Base-by-base conservation (phyloP, 1,139 yeast species). In the Debaryomyces sp. region DNA sequence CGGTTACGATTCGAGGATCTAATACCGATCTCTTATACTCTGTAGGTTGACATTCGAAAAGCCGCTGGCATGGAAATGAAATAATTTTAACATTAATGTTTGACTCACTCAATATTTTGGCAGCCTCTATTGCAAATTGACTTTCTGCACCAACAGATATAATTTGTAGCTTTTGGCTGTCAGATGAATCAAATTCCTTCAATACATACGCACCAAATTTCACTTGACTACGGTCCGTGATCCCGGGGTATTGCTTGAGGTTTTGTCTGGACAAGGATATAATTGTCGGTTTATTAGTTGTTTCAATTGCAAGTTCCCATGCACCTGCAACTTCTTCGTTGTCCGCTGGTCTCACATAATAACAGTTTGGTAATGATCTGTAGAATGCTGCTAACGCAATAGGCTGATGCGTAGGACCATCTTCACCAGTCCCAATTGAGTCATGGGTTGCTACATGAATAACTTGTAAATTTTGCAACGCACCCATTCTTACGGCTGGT, bases 341-440 rank as follows among this genome's bases (percentile, higher is more conserved):
- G 45, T 67, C 71, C 47, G 63, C 58, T 4, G 73, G 73, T 42
- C 73, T 55, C 38, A 67, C 55, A 52, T 59, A 67, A 18, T 56
- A 50, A 41, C 62, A 36, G 52, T 70, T 67, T 6, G 75, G 75
- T 60, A 70, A 56, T 10, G 75, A 59, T 44, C 75, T 58, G 54
- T 61, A 70, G 18, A 68, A 57, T 4, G 67, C 59, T 6, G 69
- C 58, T 13, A 67, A 50, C 1, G 62, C 73, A 39, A 70, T 64
- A 15, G 75, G 73, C 45, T 70, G 74, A 51, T 69, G 74, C 12
- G 74, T 70, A 37, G 75, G 75, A 15, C 75, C 75, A 56, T 70
- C 72, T 54, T 70, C 73, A 32, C 75, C 75, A 33, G 60, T 64
- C 43, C 71, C 73, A 47, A 70, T 64, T 15, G 75, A 69, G 47